Evolutionary conservation across 2,329 filamentous ascomycete genomes (phyloP).

Genomic region (Neofusicoccum ribis): DNA sequence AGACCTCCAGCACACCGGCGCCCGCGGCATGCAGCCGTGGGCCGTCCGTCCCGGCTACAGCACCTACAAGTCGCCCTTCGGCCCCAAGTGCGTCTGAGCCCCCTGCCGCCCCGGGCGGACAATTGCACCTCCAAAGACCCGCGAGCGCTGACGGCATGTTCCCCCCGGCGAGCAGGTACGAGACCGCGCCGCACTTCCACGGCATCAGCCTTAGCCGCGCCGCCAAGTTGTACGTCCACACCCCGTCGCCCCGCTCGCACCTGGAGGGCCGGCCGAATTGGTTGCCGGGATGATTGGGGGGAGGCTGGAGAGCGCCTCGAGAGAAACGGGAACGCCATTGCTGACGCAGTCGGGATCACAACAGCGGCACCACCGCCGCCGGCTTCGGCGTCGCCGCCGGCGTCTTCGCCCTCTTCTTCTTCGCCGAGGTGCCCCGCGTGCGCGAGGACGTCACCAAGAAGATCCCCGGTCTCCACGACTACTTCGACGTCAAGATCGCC

Average conservation of each 20-base stretch:
- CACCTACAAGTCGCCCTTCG: constrained; percentile 58
- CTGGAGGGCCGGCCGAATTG: background rate
- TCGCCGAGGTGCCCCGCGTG: constrained; percentile 63
- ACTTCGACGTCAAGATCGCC: constrained; percentile 58
- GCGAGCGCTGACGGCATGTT: background rate
- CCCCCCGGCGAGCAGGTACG: constrained; percentile 47
- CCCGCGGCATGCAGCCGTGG: constrained; percentile 30
- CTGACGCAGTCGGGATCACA: background rate
- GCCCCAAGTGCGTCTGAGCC: constrained; percentile 53
- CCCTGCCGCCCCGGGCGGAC: too few species aligned
- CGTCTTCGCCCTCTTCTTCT: constrained; percentile 64
- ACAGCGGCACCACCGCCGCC: constrained; percentile 46
- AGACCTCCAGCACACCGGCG: background rate
- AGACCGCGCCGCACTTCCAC: constrained; percentile 48
- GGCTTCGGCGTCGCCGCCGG: constrained; percentile 60
- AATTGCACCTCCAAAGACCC: too few species aligned
- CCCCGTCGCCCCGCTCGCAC: background rate
- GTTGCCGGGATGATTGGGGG: background rate
- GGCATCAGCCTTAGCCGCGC: constrained; percentile 48
- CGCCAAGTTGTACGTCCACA: constrained; percentile 47
- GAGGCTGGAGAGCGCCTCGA: background rate
- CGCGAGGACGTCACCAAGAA: constrained; percentile 63
- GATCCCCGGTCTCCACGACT: constrained; percentile 58
- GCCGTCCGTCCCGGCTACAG: constrained; percentile 42
- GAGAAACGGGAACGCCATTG: background rate